Conservation (phyloP, 225 moss, liverwort and hornwort genomes). For the Ulota crispa region DNA sequence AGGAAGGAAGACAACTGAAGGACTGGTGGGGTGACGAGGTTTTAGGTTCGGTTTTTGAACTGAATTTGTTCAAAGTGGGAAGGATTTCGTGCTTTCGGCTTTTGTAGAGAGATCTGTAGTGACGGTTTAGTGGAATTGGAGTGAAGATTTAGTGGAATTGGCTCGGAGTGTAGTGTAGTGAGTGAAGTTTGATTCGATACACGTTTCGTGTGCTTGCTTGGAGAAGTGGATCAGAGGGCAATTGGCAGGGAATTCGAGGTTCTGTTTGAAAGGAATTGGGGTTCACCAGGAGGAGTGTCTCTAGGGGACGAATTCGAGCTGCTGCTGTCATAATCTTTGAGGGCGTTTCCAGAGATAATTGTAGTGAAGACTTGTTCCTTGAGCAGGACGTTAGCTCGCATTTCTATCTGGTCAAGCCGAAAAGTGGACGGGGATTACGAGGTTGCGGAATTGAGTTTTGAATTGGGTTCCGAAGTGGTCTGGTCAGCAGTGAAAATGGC, state of each 20-base stretch:
- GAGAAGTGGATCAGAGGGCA: not conserved
- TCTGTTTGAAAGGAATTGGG: too few species aligned
- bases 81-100: not conserved
- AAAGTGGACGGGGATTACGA: too few species aligned
- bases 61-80: not conserved
- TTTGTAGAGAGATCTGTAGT: not conserved
- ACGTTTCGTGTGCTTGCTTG: not conserved
- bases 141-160: not conserved
- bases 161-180: not conserved
- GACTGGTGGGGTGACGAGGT: not conserved
- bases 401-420: too few species aligned
- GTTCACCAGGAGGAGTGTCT: too few species aligned
- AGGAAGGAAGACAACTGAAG: not conserved
- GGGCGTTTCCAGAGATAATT: too few species aligned
- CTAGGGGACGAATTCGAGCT: too few species aligned
- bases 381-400: too few species aligned
- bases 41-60: not conserved
- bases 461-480: not conserved
- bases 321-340: too few species aligned
- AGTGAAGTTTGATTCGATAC: not conserved
- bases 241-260: not conserved
- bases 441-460: not conserved
- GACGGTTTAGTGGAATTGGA: not conserved
- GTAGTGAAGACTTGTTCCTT: too few species aligned
- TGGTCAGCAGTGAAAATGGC: conserved; percentile 11